A percentile compares a stretch with the other conserved stretches of the same genome.
phyloP scores from a whole-genome alignment of 805 yeast genomes.

The Saturnispora sanitii region DNA sequence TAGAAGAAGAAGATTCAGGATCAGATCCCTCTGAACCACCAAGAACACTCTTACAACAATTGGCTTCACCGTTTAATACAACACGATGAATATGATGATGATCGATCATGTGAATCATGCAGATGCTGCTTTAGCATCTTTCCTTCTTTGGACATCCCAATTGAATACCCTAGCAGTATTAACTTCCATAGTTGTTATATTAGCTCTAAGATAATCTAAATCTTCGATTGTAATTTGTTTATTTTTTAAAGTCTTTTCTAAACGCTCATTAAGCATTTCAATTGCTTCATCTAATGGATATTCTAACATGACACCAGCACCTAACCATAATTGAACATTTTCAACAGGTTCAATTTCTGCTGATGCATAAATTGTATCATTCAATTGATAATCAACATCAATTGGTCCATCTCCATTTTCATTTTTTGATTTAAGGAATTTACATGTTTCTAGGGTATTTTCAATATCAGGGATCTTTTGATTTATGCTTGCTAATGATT shows the following conservation, averaged over 20 bases:
- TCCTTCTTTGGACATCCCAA: constrained; percentile 79
- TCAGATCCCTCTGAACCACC: constrained; percentile 45
- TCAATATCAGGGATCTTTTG: constrained; percentile 85
- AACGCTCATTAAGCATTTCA: constrained; percentile 51
- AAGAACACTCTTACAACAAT: constrained; percentile 52
- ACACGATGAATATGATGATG: constrained; percentile 20
- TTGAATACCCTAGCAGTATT: constrained; percentile 88
- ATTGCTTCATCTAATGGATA: constrained; percentile 86
- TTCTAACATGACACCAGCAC: constrained; percentile 96
- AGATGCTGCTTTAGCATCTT: constrained; percentile 26
- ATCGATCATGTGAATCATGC: not conserved
- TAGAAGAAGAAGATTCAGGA: constrained; percentile 25
- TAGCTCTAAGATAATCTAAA: constrained; percentile 72
- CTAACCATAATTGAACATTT: constrained; percentile 84
- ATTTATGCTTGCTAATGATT: constrained; percentile 42
- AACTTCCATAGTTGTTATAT: constrained; percentile 95
- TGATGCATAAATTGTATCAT: constrained; percentile 82
- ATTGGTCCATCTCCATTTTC: constrained; percentile 29
- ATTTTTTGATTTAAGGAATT: constrained; percentile 43
- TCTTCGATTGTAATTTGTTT: constrained; percentile 66
- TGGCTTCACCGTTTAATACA: constrained; percentile 44
- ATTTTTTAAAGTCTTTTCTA: constrained; percentile 51
- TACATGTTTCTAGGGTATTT: constrained; percentile 70
- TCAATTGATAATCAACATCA: constrained; percentile 72
- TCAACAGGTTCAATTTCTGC: constrained; percentile 58